Evolutionary conservation across 2,329 filamentous ascomycete genomes (phyloP), one percentile per base, ranked within the genome.

Genomic region (Aspergillus tubingensis): DNA sequence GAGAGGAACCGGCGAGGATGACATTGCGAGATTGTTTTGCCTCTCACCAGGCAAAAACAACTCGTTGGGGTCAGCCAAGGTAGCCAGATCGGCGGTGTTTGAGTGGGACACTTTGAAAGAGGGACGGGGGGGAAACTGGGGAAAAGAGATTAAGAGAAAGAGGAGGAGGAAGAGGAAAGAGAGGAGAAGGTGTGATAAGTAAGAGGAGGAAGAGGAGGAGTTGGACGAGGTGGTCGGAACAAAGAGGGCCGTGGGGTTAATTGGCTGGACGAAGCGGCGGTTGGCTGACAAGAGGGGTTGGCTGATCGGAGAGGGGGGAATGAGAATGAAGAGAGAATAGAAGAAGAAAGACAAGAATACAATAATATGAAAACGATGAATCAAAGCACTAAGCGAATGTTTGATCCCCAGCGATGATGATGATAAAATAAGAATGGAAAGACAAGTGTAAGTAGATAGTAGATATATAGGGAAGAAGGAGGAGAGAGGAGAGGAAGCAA

Each of bases 1-100:
- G 60, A 96, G 86, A 62, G 91, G 91, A 56, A 89, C 91, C 55
- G 90, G 88, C 52, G 90, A 87, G 47, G 71, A 70, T 60, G 90
- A 86, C 88, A 93, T 91, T 70, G 82, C 84, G 71, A 72, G 72
- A 71, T 72, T 75, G 71, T 72, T 72, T 68, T 76, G 74, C 73
- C 73, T 73, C 68, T 76, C 73, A 59, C 74, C 71, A 59, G 73
- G 73, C 73, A 76, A 68, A 62, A 75, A 76, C 73, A 75, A 74
- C 72, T 76, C 73, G 73, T 76, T 75, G 8, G 73, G 74, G 61
- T 75, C 74, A 69, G 72, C 74, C 63, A 74, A 65, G 60, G 73
- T 71, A 70, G 73, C 74, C 73, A 76, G 68, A 72, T 69, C 70
- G 72, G 68, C 69, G 69, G 66, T 63, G 52, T 60, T 61, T 62